Base-by-base conservation (phyloP, 2,329 filamentous ascomycete species). In the Coniella lustricola region DNA sequence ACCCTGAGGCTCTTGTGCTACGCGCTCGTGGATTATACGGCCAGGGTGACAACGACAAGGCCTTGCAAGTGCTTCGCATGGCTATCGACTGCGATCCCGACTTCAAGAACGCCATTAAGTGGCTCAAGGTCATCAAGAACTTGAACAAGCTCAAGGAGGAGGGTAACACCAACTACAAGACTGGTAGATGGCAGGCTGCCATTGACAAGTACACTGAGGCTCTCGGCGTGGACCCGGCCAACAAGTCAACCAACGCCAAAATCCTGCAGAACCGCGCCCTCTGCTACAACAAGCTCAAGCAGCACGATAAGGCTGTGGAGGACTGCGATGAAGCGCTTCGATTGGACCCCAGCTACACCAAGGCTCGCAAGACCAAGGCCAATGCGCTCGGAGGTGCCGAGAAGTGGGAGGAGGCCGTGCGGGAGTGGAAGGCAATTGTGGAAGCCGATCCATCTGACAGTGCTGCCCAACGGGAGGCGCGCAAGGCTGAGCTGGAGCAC, bases 21-120 rank as follows among this genome's bases (percentile, higher is more conserved):
- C 82, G 91, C 41, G 93, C 91, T 20, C 82, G 90, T 54, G 85
- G 89, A 14, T 76, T 95, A 43, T 97, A 97, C 60, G 84, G 83
- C 3, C 87, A 93, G 64, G 93, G 93, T 25, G 93, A 98, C 58
- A 95, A 95, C 61, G 87, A 94, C 2, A 95, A 96, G 74, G 91
- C 93, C 2, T 78, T 95, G 37, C 87, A 91, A 63, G 87, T 94
- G 65, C 93, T 97, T 72, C 82, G 89, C 56, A 87, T 93, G 70
- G 93, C 91, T 17, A 72, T 95, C 48, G 86, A 77, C 64, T 89
- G 90, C 65, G 93, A 97, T 59, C 93, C 93, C 8, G 93, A 98
- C 66, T 93, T 87, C 72, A 84, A 82, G 59, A 84, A 88, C 55
- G 91, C 90, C 7, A 80, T 95, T 59, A 94, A 90, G 70, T 91